Conservation (phyloP, 768 basidiomycete genomes). For the Fibroporia radiculosa region DNA sequence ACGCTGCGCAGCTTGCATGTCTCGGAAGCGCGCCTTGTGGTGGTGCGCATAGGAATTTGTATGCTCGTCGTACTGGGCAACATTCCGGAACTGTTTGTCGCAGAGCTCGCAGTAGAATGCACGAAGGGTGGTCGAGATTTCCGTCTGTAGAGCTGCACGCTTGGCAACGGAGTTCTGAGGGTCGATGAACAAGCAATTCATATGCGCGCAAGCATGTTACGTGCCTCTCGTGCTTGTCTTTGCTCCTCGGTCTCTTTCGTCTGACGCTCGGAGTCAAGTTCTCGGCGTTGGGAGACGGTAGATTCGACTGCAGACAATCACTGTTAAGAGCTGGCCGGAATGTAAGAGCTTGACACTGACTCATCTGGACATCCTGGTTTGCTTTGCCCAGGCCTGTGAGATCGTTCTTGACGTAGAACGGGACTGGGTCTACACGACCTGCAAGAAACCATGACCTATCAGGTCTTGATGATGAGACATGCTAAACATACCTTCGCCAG, state of each 20-base stretch:
- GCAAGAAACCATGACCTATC: conserved; percentile 1
- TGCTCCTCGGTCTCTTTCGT: conserved; percentile 76
- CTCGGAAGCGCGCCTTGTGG: conserved; percentile 73
- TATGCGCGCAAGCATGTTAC: conserved; percentile 5
- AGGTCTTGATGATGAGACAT: not conserved
- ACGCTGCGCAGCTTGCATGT: conserved; percentile 73
- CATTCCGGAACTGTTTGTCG: conserved; percentile 82
- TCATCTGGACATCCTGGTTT: conserved; percentile 74
- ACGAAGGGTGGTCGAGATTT: conserved; percentile 59
- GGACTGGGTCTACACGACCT: conserved; percentile 81
- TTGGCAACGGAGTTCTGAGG: conserved; percentile 55
- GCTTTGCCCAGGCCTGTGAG: conserved; percentile 74
- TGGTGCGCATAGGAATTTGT: conserved; percentile 86
- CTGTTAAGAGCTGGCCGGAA: not conserved
- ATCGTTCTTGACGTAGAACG: conserved; percentile 74
- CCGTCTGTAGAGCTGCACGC: conserved; percentile 54
- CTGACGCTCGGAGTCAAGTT: conserved; percentile 74
- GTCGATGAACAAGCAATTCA: not conserved
- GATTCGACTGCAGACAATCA: conserved; percentile 42
- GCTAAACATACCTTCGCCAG: conserved; percentile 53
- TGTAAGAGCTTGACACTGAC: conserved; percentile 6
- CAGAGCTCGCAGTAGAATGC: conserved; percentile 79
- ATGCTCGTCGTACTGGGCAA: conserved; percentile 85
- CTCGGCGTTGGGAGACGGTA: conserved; percentile 76
- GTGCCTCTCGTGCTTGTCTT: conserved; percentile 62